Evolutionary conservation across 2,329 filamentous ascomycete genomes (phyloP), one percentile per base, ranked within the genome.

Genomic region (Pezicula neosporulosa): DNA sequence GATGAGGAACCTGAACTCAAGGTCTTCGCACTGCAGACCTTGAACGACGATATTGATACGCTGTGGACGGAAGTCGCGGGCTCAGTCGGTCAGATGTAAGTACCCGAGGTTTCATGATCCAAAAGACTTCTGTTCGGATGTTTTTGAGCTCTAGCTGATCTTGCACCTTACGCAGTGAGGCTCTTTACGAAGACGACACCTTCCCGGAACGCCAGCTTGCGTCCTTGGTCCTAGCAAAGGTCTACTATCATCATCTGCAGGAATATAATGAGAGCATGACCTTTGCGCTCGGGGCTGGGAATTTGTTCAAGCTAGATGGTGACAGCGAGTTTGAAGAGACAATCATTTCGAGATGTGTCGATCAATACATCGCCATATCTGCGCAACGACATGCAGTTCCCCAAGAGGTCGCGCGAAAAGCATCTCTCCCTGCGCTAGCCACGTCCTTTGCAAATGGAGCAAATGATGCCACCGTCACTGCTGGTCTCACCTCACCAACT

Each of bases 241-340:
- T 97, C 61, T 99, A 97, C 77, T 99, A 97, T 69, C 94, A 97
- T 69, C 94, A 99, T 69, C 85, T 99, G 48, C 91, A 97, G 73
- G 94, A 94, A 70, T 99, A 99, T 77, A 94, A 97, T 69, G 94
- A 99, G 76, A 97, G 93, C 72, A 97, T 99, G 93, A 89, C 90
- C 48, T 97, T 99, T 72, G 94, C 94, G 57, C 83, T 99, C 43
- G 92, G 91, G 53, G 92, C 94, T 21, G 94, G 94, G 54, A 90
- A 97, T 68, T 85, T 96, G 46, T 97, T 99, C 78, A 90, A 95
- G 75, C 82, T 97, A 59, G 89, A 97, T 65, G 81, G 86, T 49
- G 87, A 89, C 48, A 89, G 90, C 71, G 94, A 99, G 76, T 99
- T 96, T 66, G 94, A 99, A 72, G 92, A 99, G 76, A 99, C 94